Evolutionary conservation across 225 moss, liverwort and hornwort genomes (phyloP).

Genomic region (Asterella californica): DNA sequence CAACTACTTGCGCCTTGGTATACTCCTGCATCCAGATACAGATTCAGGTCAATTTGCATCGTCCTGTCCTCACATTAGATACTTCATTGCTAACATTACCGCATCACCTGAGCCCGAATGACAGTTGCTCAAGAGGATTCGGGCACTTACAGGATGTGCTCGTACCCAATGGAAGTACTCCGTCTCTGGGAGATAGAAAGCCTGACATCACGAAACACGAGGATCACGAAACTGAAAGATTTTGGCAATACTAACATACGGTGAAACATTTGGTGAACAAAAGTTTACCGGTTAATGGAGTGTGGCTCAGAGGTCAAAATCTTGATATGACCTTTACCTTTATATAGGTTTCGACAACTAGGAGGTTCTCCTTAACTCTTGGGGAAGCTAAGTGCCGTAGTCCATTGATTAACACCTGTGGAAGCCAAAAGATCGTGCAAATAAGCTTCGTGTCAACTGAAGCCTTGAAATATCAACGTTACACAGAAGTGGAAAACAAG

Average conservation of each 20-base stretch:
- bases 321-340: slow-evolving; percentile 54
- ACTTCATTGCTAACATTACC: background rate
- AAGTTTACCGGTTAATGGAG: no score
- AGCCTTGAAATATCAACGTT: no score
- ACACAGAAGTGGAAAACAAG: background rate
- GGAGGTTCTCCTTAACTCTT: slow-evolving; percentile 76
- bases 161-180: slow-evolving; percentile 96
- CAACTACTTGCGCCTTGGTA: slow-evolving; percentile 77
- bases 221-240: background rate
- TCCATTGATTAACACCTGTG: slow-evolving; percentile 88
- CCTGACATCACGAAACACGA: slow-evolving; percentile 39
- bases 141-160: slow-evolving; percentile 84
- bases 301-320: background rate
- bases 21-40: slow-evolving; percentile 64
- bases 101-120: background rate
- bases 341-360: slow-evolving; percentile 83
- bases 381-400: slow-evolving; percentile 88
- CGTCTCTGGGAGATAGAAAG: slow-evolving; percentile 97
- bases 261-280: background rate
- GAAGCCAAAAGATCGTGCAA: background rate
- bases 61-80: background rate
- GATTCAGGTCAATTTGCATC: background rate
- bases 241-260: no score
- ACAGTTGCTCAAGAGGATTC: background rate
- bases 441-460: background rate